phyloP scores from a whole-genome alignment of 176 grass and related monocot genomes.

The Bothriochloa decipiens region DNA sequence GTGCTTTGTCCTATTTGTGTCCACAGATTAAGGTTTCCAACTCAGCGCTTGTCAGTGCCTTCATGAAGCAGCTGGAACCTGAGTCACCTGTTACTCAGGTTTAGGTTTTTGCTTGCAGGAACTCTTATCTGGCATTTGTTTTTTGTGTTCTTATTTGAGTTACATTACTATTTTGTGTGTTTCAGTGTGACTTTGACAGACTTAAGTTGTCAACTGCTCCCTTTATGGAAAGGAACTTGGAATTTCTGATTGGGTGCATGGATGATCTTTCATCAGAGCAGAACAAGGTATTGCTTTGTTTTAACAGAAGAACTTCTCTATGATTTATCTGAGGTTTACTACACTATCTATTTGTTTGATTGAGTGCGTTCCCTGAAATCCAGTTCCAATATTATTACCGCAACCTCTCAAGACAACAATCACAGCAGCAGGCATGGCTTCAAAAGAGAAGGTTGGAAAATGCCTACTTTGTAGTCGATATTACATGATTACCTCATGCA shows the following conservation, averaged over 20 bases:
- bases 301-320: neutral
- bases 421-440: constrained; percentile 93
- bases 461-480: neutral
- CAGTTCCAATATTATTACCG: constrained; percentile 99
- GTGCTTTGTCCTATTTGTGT: constrained; percentile 16
- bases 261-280: constrained; percentile 94
- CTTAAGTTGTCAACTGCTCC: constrained; percentile 95
- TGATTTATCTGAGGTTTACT: neutral
- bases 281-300: constrained; percentile 74
- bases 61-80: constrained; percentile 96
- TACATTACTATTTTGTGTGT: constrained; percentile 16
- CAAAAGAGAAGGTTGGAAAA: constrained; percentile 92
- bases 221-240: constrained; percentile 97
- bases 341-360: constrained; percentile 12
- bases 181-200: constrained; percentile 90
- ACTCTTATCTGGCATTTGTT: neutral
- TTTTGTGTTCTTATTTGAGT: neutral
- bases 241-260: constrained; percentile 99
- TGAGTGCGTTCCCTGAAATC: constrained; percentile 30
- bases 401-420: constrained; percentile 85
- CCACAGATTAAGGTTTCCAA: constrained; percentile 97
- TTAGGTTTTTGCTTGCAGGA: constrained; percentile 19
- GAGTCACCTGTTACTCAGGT: constrained; percentile 92
- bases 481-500: neutral
- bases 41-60: constrained; percentile 94